phyloP scores from a whole-genome alignment of 768 basidiomycete genomes.

The Russula sp. region DNA sequence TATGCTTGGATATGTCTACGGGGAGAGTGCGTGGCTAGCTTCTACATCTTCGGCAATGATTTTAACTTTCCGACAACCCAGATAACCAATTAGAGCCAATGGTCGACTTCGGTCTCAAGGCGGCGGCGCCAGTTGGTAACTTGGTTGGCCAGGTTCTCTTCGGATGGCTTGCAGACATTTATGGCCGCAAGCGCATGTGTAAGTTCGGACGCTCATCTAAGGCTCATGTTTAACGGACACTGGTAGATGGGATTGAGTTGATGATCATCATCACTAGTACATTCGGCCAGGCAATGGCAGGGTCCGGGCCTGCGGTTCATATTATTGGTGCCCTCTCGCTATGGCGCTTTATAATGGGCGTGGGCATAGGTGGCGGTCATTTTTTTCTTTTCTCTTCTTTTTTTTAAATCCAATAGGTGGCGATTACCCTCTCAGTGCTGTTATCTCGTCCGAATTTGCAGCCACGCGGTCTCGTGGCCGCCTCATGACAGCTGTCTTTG shows the following conservation, averaged over 20 bases:
- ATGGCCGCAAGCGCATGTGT: constrained; percentile 56
- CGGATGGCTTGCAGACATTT: constrained; percentile 39
- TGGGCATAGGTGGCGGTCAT: constrained; percentile 88
- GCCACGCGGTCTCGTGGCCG: constrained; percentile 73
- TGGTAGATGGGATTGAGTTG: constrained; percentile 58
- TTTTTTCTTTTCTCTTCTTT: no score
- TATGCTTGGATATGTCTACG: constrained; percentile 83
- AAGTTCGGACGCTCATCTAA: constrained; percentile 24
- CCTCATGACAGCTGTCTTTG: constrained; percentile 86
- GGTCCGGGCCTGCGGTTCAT: constrained; percentile 54
- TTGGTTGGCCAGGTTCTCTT: constrained; percentile 38
- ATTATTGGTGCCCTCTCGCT: constrained; percentile 72
- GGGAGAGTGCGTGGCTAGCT: constrained; percentile 23
- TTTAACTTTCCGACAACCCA: neutral
- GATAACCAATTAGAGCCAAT: constrained; percentile 36
- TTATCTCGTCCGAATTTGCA: constrained; percentile 87
- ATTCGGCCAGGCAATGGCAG: constrained; percentile 79
- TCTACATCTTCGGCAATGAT: neutral
- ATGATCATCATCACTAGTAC: constrained; percentile 78
- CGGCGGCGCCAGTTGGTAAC: constrained; percentile 36
- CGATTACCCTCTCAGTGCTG: constrained; percentile 79
- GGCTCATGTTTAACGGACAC: neutral
- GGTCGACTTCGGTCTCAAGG: constrained; percentile 35
- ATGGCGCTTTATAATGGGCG: constrained; percentile 79
- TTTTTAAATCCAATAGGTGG: no score